These are phyloP conservation scores for Trichoderma sp. DNA, from an alignment of 2,329 filamentous ascomycete genomes.

Conservation along the genomic window DNA sequence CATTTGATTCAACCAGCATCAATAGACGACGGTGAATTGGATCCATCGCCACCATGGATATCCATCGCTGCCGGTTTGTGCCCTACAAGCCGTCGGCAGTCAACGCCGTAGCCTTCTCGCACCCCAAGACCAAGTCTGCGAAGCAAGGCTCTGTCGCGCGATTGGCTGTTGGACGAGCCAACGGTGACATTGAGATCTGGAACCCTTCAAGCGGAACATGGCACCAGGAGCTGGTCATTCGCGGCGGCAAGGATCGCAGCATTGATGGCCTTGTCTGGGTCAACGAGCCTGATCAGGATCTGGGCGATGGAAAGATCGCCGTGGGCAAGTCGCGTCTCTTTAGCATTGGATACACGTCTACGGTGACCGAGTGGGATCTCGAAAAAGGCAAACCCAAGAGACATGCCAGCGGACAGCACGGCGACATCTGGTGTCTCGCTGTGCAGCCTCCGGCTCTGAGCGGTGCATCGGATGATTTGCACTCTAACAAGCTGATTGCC, in stretches of 20 bases:
- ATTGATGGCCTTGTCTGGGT: conserved; percentile 92
- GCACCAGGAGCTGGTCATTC: conserved; percentile 85
- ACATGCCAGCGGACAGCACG: conserved; percentile 87
- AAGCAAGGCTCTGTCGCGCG: conserved; percentile 59
- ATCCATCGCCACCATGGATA: conserved; percentile 64
- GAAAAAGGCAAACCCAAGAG: conserved; percentile 72
- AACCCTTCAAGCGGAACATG: conserved; percentile 79
- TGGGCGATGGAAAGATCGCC: conserved; percentile 59
- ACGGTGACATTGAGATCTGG: conserved; percentile 98
- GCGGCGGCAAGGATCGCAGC: conserved; percentile 78
- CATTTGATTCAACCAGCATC: neutral
- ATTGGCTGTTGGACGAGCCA: conserved; percentile 85
- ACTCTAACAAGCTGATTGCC: conserved; percentile 65
- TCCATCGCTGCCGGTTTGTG: conserved; percentile 96
- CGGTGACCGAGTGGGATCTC: conserved; percentile 93
- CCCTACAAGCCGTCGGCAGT: conserved; percentile 88
- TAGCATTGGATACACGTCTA: conserved; percentile 91
- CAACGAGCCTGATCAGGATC: conserved; percentile 73
- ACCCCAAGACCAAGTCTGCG: conserved; percentile 54
- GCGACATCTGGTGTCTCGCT: conserved; percentile 95
- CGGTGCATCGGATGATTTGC: conserved; percentile 35
- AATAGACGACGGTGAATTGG: conserved; percentile 13
- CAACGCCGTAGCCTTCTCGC: conserved; percentile 91
- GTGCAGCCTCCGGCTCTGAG: conserved; percentile 63
- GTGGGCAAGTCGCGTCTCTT: conserved; percentile 81